Evolutionary conservation across 176 grass and related monocot species (phyloP).

Genomic region (Ananas comosus): DNA sequence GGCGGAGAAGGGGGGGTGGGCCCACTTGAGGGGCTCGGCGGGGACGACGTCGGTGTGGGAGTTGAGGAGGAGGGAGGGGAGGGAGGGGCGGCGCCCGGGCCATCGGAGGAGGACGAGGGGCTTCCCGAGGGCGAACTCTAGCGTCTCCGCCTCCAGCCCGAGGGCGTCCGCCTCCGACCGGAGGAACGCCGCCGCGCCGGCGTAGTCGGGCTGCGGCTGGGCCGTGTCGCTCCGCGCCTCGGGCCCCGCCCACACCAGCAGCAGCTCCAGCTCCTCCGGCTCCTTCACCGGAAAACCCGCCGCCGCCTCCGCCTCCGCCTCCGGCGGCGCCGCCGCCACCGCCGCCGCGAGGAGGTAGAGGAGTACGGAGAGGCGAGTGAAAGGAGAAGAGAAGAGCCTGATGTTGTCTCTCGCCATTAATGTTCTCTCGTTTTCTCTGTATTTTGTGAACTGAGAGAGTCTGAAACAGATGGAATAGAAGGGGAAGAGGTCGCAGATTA

Average conservation of each 20-base stretch:
- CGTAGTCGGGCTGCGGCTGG: conserved; percentile 74
- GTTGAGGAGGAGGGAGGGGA: conserved; percentile 74
- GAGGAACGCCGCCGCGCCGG: conserved; percentile 50
- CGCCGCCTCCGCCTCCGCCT: conserved; percentile 37
- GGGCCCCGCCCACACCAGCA: conserved; percentile 12
- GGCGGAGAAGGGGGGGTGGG: conserved; percentile 75
- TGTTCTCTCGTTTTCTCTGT: too few species aligned
- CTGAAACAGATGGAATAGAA: too few species aligned
- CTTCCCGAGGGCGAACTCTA: conserved; percentile 65
- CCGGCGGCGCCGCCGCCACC: conserved; percentile 5
- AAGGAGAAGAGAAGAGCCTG: neutral
- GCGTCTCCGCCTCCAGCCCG: conserved; percentile 49
- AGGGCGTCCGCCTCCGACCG: conserved; percentile 32
- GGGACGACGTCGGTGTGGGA: conserved; percentile 97
- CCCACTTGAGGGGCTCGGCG: conserved; percentile 77
- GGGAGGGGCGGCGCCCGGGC: conserved; percentile 46
- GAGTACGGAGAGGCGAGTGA: conserved; percentile 12
- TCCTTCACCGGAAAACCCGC: neutral
- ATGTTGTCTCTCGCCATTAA: too few species aligned
- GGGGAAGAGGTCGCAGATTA: too few species aligned
- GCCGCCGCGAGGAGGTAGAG: conserved; percentile 18
- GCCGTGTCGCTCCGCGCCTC: conserved; percentile 62
- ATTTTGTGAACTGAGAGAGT: too few species aligned
- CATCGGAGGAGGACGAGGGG: conserved; percentile 73
- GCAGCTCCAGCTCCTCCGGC: conserved; percentile 26